Evolutionary conservation across 1,284 basidiomycete species (phyloP).

Genomic region (Porogramme epimiltina): DNA sequence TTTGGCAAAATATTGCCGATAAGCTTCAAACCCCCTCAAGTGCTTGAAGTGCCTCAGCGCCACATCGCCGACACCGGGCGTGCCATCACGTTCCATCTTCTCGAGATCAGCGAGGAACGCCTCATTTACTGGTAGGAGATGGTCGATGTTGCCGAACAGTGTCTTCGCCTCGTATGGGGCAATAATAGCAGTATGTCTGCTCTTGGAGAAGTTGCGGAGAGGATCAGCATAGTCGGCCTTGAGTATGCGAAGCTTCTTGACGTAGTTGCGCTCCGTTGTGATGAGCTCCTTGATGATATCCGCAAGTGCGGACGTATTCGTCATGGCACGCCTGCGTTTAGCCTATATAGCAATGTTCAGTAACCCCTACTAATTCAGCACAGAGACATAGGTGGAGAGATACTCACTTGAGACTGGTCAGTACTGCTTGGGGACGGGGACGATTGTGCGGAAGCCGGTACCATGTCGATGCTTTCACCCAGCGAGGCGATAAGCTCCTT

Average conservation of each 20-base stretch:
- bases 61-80: constrained; percentile 80
- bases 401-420: constrained; percentile 9
- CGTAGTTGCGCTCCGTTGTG: constrained; percentile 77
- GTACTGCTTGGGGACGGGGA: constrained; percentile 17
- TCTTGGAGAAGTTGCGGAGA: constrained; percentile 81
- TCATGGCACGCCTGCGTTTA: constrained; percentile 55
- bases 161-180: constrained; percentile 90
- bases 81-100: constrained; percentile 51
- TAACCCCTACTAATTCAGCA: neutral
- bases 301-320: constrained; percentile 62
- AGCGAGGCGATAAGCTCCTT: constrained; percentile 78
- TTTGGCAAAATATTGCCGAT: constrained; percentile 89
- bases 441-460: constrained; percentile 15
- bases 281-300: constrained; percentile 79
- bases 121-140: constrained; percentile 84
- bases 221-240: constrained; percentile 90
- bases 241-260: constrained; percentile 71
- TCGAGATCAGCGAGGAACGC: constrained; percentile 87
- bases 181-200: constrained; percentile 85
- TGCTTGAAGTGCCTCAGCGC: constrained; percentile 85
- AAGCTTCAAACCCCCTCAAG: constrained; percentile 83
- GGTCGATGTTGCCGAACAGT: constrained; percentile 93
- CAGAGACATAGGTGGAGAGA: neutral
- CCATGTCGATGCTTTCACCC: constrained; percentile 60
- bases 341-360: constrained; percentile 5